These are phyloP conservation scores for Bretziella fagacearum DNA, from an alignment of 2,329 filamentous ascomycete genomes.

Conservation along the genomic window DNA sequence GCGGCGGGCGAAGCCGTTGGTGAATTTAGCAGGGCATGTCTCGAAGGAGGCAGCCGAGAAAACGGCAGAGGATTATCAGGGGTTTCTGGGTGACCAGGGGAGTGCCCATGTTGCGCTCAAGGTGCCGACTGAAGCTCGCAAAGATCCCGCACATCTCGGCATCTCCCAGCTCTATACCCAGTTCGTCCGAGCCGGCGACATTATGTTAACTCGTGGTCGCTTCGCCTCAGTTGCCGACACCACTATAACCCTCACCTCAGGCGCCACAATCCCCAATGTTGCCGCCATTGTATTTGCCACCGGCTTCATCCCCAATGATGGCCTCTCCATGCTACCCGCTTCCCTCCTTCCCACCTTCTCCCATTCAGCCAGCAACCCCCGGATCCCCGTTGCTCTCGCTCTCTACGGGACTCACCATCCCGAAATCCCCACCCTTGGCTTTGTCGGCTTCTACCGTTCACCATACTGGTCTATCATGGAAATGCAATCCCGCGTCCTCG, in stretches of 20 bases:
- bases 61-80: constrained; percentile 30
- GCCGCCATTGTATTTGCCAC: constrained; percentile 58
- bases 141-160: constrained; percentile 46
- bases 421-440: constrained; percentile 47
- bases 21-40: constrained; percentile 49
- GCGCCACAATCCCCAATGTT: constrained; percentile 33
- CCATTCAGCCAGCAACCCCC: constrained; percentile 35
- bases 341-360: constrained; percentile 39
- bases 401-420: constrained; percentile 49
- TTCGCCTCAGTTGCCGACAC: constrained; percentile 22
- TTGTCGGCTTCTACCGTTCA: constrained; percentile 70
- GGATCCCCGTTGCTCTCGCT: constrained; percentile 48
- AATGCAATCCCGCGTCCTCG: constrained; percentile 60
- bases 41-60: constrained; percentile 26
- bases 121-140: constrained; percentile 25
- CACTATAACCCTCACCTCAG: constrained; percentile 22
- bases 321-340: constrained; percentile 45
- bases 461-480: constrained; percentile 81
- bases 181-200: constrained; percentile 50
- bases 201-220: constrained; percentile 34
- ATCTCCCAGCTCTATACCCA: constrained; percentile 58
- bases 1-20: constrained; percentile 40
- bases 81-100: constrained; percentile 24
- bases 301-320: constrained; percentile 49
- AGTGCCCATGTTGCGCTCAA: constrained; percentile 26